These are phyloP conservation scores for Debaryomyces coudertii DNA, from an alignment of 1,139 yeast genomes.

Conservation along the genomic window DNA sequence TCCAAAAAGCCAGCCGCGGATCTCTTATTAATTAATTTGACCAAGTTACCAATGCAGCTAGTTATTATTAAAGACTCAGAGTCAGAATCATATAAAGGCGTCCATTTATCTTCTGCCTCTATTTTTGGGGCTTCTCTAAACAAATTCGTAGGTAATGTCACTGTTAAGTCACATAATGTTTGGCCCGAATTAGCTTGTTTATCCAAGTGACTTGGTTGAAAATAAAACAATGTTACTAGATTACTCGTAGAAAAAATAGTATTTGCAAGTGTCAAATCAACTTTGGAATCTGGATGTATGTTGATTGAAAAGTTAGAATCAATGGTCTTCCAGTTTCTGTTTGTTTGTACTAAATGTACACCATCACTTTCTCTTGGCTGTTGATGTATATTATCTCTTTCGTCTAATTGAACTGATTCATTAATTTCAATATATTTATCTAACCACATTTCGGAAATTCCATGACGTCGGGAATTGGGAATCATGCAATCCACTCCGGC, in stretches of 20 bases:
- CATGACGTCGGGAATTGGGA: slow-evolving; percentile 42
- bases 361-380: slow-evolving; percentile 38
- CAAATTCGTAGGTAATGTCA: slow-evolving; percentile 26
- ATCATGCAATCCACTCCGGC: slow-evolving; percentile 53
- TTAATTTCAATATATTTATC: slow-evolving; percentile 31
- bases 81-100: slow-evolving; percentile 27
- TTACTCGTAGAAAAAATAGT: slow-evolving; percentile 44
- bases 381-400: slow-evolving; percentile 27
- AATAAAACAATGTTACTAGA: slow-evolving; percentile 42
- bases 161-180: slow-evolving; percentile 32
- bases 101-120: slow-evolving; percentile 35
- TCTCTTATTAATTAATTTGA: slow-evolving; percentile 49
- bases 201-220: slow-evolving; percentile 23
- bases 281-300: slow-evolving; percentile 19
- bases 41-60: slow-evolving; percentile 51
- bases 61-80: slow-evolving; percentile 38
- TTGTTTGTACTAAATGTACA: slow-evolving; percentile 34
- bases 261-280: slow-evolving; percentile 40
- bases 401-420: slow-evolving; percentile 24
- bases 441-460: slow-evolving; percentile 53
- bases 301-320: slow-evolving; percentile 28
- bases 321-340: slow-evolving; percentile 44
- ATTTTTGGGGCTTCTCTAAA: slow-evolving; percentile 5
- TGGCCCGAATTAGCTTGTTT: slow-evolving; percentile 28
- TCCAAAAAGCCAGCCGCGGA: slow-evolving; percentile 59